Evolutionary conservation across 352 stramenopile species (phyloP), one percentile per base, ranked within the genome.

Genomic region (Blastocystis sp.): DNA sequence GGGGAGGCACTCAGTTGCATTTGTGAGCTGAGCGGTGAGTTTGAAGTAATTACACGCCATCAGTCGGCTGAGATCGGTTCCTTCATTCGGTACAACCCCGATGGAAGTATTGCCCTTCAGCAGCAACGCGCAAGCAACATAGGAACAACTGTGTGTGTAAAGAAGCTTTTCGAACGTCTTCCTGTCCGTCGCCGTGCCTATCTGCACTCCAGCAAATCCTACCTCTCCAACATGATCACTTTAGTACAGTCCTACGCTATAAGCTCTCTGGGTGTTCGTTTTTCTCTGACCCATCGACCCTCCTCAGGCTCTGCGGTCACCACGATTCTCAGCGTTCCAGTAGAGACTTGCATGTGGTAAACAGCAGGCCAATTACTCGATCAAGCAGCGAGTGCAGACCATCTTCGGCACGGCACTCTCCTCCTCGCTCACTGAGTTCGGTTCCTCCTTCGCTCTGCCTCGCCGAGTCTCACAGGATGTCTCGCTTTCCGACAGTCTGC

Each of bases 1-100:
- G 96, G 96, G 20, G 97, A 99, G 92, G 96, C 96, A 13, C 91
- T 99, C 56, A 97, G 96, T 87, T 97, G 95, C 37, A 94, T 98
- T 9, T 96, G 95, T 63, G 95, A 98, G 90, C 90, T 98, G 1
- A 93, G 93, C 0, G 90, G 91, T 16, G 93, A 90, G 9, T 94
- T 98, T 69, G 93, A 93, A 0, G 93, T 98, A 13, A 94, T 93
- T 4, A 98, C 96, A 18, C 91, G 95, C 69, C 96, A 92, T 20
- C 75, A 92, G 26, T 91, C 92, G 0, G 92, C 96, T 59, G 64
- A 87, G 16, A 91, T 98, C 54, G 96, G 95, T 5, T 90, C 93
- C 24, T 91, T 95, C 90, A 91, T 98, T 26, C 91, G 92, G 34
- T 99, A 95, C 89, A 91, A 94, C 75, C 45, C 90, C 13, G 91